Conservation (phyloP, 106 monocot species). For the Chionographis japonica region DNA sequence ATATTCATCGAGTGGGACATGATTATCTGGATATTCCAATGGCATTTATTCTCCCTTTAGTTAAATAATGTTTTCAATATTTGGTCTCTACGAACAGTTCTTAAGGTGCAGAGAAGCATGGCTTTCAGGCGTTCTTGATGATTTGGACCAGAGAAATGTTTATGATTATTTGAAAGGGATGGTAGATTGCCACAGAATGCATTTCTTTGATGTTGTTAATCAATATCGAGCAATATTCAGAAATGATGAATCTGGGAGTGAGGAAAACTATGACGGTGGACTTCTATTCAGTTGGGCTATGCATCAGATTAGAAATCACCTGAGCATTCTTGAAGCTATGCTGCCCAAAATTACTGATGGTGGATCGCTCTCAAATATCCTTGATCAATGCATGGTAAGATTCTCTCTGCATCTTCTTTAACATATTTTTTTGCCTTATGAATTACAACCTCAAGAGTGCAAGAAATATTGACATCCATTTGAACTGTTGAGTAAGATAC, state of each 20-base stretch:
- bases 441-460: neutral
- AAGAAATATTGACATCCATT: neutral
- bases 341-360: constrained; percentile 88
- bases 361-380: constrained; percentile 78
- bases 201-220: constrained; percentile 95
- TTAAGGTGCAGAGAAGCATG: constrained; percentile 98
- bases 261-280: constrained; percentile 92
- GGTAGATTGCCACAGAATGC: constrained; percentile 83
- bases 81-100: constrained; percentile 46
- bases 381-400: constrained; percentile 94
- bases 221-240: constrained; percentile 91
- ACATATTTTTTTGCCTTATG: neutral
- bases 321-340: constrained; percentile 79
- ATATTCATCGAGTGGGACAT: no score
- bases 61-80: neutral
- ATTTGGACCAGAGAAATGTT: constrained; percentile 86
- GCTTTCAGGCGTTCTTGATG: constrained; percentile 87
- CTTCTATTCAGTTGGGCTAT: constrained; percentile 99
- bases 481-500: no score
- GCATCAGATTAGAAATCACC: constrained; percentile 86
- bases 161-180: constrained; percentile 94
- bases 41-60: neutral
- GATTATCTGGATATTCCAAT: no score
- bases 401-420: neutral
- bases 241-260: constrained; percentile 90